phyloP scores from a whole-genome alignment of 441 rosid species.

The Euphorbia corollata region DNA sequence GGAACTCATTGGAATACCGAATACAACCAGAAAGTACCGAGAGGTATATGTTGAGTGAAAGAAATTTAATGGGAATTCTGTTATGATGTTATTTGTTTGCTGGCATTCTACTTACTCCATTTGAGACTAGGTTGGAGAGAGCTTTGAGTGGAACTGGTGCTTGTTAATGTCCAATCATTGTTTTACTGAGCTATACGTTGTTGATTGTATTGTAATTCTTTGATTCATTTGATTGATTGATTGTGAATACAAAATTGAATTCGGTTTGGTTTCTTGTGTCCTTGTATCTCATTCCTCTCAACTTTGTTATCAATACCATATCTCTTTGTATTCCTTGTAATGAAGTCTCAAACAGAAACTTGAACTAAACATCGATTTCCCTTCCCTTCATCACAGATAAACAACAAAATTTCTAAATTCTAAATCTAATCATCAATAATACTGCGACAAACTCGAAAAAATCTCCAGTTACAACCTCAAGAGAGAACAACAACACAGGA shows the following conservation, averaged over 20 bases:
- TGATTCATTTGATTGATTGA: conserved; percentile 10
- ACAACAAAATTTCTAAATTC: too few species aligned
- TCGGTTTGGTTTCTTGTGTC: background rate
- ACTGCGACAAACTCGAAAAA: too few species aligned
- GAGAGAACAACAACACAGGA: too few species aligned
- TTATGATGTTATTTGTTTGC: conserved; percentile 25
- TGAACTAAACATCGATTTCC: too few species aligned
- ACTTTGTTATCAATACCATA: too few species aligned
- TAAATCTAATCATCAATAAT: too few species aligned
- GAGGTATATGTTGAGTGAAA: conserved; percentile 42
- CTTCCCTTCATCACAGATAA: too few species aligned
- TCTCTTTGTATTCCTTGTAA: too few species aligned
- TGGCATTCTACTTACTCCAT: conserved; percentile 67
- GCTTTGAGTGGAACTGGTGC: conserved; percentile 38
- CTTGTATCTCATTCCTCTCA: background rate
- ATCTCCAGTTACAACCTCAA: too few species aligned
- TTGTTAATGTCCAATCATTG: background rate
- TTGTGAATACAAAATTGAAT: conserved; percentile 4
- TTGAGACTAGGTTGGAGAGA: conserved; percentile 56
- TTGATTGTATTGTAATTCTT: conserved; percentile 14
- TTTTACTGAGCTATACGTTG: conserved; percentile 8
- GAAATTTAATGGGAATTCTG: background rate
- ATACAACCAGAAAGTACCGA: conserved; percentile 54
- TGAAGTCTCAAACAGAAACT: too few species aligned
- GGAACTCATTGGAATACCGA: conserved; percentile 63